Conservation (phyloP, 805 yeast species). For the Candida dendrica region DNA sequence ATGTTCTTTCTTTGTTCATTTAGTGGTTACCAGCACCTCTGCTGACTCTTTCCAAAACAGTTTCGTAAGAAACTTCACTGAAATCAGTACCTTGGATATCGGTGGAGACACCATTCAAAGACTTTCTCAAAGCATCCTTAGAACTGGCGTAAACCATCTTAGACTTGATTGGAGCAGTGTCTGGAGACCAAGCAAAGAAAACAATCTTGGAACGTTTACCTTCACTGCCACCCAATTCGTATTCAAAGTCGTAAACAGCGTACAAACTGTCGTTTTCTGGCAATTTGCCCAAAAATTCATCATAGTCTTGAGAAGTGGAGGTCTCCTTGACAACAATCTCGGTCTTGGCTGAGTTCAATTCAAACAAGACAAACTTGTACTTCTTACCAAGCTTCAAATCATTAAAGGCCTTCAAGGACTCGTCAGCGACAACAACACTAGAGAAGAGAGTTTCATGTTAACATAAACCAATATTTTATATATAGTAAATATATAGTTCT, state of each 20-base stretch:
- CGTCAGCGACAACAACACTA: conserved; percentile 83
- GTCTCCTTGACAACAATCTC: conserved; percentile 86
- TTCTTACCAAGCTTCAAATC: conserved; percentile 93
- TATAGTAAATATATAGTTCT: too few relatives aligned
- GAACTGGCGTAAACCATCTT: conserved; percentile 99
- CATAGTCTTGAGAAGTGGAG: conserved; percentile 71
- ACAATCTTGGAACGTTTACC: conserved; percentile 83
- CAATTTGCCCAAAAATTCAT: conserved; percentile 75
- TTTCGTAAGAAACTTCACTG: conserved; percentile 92
- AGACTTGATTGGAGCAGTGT: conserved; percentile 88
- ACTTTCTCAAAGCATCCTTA: conserved; percentile 95
- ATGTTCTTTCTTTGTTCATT: too few relatives aligned
- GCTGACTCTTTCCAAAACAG: conserved; percentile 84
- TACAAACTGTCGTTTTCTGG: conserved; percentile 96
- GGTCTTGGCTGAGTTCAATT: conserved; percentile 79
- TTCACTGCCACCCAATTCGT: conserved; percentile 81
- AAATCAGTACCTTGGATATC: conserved; percentile 98
- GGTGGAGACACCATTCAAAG: conserved; percentile 88
- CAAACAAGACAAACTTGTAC: conserved; percentile 74
- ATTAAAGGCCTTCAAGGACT: conserved; percentile 88
- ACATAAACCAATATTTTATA: too few relatives aligned
- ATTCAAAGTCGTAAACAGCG: conserved; percentile 95
- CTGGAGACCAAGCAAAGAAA: conserved; percentile 92
- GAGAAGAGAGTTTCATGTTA: conserved; percentile 1
- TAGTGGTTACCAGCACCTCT: conserved; percentile 64